Base-by-base conservation (phyloP, 805 yeast genomes). In the Yamadazyma paraphyllophila region DNA sequence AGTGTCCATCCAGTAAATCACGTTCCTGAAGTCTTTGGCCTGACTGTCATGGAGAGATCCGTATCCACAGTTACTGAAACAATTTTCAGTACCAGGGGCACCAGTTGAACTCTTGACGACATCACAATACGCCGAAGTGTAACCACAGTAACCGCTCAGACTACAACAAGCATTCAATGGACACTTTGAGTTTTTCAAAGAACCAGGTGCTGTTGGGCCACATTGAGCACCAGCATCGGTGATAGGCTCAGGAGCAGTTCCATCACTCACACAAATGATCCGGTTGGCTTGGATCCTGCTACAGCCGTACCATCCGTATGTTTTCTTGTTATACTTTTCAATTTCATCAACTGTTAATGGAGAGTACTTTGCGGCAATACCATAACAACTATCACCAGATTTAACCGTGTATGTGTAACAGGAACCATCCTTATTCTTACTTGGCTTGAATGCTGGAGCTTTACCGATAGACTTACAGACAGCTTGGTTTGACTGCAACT, bases 151-250 rank as follows among this genome's bases (percentile, higher is more conserved):
- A 4, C 53, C 53, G 31, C 13, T 27, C 14, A 36, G 35, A 41
- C 49, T 46, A 47, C 60, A 56, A 46, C 60, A 56, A 8, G 57
- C 58, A 36, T 53, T 51, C 34, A 51, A 48, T 3, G 60, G 54
- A 39, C 60, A 56, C 13, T 42, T 44, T 6, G 53, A 15, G 24
- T 47, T 46, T 30, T 48, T 47, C 36, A 47, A 43, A 13, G 38
- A 29, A 10, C 57, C 58, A 7, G 58, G 56, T 2, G 59, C 59
- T 27, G 36, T 30, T 2, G 58, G 58, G 8, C 59, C 59, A 49
- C 59, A 56, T 39, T 48, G 51, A 6, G 59, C 58, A 16, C 40
- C 39, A 7, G 50, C 46, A 36, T 48, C 36, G 7, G 51, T 24
- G 4, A 47, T 32, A 4, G 59, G 59, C 31, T 36, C 46, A 16